phyloP scores from a whole-genome alignment of 148 eudicot species.

The Fagopyrum tataricum region DNA sequence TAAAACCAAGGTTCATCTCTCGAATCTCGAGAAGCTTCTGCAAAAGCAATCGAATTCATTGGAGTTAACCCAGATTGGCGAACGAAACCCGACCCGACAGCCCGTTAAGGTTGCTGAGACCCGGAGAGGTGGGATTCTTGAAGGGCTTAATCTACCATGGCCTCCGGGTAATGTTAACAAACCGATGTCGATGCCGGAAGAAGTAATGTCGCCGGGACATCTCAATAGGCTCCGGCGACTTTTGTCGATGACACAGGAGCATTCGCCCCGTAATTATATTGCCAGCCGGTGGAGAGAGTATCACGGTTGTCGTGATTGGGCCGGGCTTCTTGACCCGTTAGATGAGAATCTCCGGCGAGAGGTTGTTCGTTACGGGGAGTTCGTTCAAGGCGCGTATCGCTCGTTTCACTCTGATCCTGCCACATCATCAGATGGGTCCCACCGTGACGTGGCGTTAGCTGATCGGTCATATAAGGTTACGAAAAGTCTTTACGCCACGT shows the following conservation, averaged over 20 bases:
- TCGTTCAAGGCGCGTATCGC: conserved; percentile 85
- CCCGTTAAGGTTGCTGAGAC: not conserved
- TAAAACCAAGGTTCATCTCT: conserved; percentile 29
- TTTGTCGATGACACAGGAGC: conserved; percentile 45
- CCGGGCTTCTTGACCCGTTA: conserved; percentile 83
- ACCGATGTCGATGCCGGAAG: conserved; percentile 23
- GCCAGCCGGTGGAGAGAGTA: conserved; percentile 78
- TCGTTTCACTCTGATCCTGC: conserved; percentile 74
- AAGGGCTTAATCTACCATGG: conserved; percentile 15
- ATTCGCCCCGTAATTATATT: conserved; percentile 69
- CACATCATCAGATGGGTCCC: conserved; percentile 27
- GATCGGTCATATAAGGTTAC: conserved; percentile 71
- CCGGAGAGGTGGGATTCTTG: conserved; percentile 6
- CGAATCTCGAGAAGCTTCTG: conserved; percentile 63
- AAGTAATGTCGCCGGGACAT: conserved; percentile 70
- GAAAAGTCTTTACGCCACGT: conserved; percentile 72
- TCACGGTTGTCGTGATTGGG: conserved; percentile 78
- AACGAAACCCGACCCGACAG: not conserved
- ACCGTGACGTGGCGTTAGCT: conserved; percentile 51
- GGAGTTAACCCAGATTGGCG: not conserved
- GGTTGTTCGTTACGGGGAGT: conserved; percentile 84
- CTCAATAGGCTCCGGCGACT: conserved; percentile 56
- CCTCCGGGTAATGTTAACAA: conserved; percentile 21
- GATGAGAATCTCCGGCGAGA: conserved; percentile 96
- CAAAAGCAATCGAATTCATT: conserved; percentile 21